Percentiles rank a stretch among this genome's conserved stretches.
Conservation (phyloP, 208 protist species). For the Balamuthia mandrillaris region DNA sequence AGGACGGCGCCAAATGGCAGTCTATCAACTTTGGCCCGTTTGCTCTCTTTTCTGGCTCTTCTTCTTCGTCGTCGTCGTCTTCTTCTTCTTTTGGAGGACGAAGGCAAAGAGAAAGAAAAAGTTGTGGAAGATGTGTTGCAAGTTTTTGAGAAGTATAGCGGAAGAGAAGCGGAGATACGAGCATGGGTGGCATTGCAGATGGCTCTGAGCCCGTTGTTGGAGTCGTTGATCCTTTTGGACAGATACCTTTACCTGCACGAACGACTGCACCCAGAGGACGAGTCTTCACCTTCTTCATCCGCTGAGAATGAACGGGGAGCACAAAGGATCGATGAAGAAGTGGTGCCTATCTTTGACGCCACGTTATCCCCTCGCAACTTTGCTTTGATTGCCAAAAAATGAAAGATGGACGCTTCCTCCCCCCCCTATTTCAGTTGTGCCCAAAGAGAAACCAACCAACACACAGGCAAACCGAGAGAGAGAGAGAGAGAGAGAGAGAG, state of each 20-base stretch:
- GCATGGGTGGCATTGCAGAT: background rate
- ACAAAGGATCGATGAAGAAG: too few relatives aligned
- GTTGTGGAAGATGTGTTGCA: background rate
- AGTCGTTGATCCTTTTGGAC: background rate
- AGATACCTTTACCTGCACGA: conserved; percentile 7
- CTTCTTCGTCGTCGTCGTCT: too few relatives aligned
- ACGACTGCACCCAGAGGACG: background rate
- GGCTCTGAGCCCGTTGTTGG: background rate
- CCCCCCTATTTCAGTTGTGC: too few relatives aligned
- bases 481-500: too few relatives aligned
- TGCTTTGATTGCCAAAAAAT: too few relatives aligned
- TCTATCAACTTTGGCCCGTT: conserved; percentile 18
- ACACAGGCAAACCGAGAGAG: too few relatives aligned
- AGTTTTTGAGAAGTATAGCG: background rate
- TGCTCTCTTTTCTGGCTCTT: background rate
- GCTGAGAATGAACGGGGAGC: too few relatives aligned
- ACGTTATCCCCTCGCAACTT: too few relatives aligned
- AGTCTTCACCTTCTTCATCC: background rate
- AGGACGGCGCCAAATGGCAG: conserved; percentile 11
- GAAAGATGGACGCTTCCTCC: too few relatives aligned
- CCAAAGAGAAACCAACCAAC: too few relatives aligned
- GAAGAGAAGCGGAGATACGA: background rate
- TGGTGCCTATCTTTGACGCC: too few relatives aligned
- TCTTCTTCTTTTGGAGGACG: too few relatives aligned
- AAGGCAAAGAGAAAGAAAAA: background rate